A percentile compares a stretch with the other conserved stretches of the same genome.
phyloP scores from a whole-genome alignment of 768 basidiomycete species.

The Hemileccinum impolitum region DNA sequence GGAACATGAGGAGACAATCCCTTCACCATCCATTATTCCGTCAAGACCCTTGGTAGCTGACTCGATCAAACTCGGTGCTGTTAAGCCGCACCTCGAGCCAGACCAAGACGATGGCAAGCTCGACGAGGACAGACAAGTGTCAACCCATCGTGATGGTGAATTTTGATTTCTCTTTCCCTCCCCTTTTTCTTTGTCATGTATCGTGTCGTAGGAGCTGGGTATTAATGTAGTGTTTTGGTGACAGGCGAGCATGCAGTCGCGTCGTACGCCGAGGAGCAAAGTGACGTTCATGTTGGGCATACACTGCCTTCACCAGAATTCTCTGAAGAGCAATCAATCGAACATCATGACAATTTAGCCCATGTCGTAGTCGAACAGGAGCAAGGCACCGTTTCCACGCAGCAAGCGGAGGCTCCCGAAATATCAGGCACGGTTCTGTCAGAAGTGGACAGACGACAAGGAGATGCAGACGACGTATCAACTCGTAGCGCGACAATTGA shows the following conservation, averaged over 20 bases:
- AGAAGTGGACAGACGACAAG: too few species aligned
- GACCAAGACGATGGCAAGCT: constrained; percentile 17
- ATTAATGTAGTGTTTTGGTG: constrained; percentile 29
- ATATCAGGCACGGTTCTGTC: neutral
- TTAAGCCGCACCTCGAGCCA: constrained; percentile 13
- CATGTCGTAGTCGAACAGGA: constrained; percentile 1
- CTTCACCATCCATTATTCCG: constrained; percentile 20
- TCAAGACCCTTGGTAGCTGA: constrained; percentile 19
- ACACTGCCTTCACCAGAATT: neutral
- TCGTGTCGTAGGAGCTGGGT: constrained; percentile 24
- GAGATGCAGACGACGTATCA: too few species aligned
- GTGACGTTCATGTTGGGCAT: constrained; percentile 3
- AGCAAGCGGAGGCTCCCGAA: neutral
- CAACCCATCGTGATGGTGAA: constrained; percentile 39
- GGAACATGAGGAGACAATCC: constrained; percentile 21
- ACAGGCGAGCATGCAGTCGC: constrained; percentile 21
- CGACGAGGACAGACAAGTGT: constrained; percentile 14
- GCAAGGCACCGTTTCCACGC: constrained; percentile 2
- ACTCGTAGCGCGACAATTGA: neutral
- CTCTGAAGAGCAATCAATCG: constrained; percentile 8
- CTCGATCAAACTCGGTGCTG: constrained; percentile 12
- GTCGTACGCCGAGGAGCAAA: constrained; percentile 15
- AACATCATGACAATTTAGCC: neutral
- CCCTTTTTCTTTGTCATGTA: constrained; percentile 19
- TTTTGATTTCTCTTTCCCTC: constrained; percentile 31